Evolutionary conservation across 495 filamentous ascomycete genomes (phyloP), one percentile per base, ranked within the genome.

Genomic region (Talaromyces trachyspermus): DNA sequence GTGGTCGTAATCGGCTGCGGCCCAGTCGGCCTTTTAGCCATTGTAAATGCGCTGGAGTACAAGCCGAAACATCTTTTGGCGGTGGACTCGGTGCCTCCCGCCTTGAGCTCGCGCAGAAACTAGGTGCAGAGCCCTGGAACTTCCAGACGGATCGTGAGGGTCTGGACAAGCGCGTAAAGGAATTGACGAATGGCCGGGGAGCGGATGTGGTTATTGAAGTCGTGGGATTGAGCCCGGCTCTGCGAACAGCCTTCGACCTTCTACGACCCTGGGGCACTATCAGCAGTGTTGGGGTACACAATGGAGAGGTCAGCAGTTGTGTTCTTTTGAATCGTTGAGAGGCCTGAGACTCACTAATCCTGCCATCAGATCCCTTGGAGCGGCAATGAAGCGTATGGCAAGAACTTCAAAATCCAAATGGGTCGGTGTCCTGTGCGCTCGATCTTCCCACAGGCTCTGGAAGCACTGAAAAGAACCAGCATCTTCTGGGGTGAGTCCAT

Each of bases 151-250:
- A 95, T 44, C 74, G 77, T 25, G 78, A 83, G 40, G 83, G 72
- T 4, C 68, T 95, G 63, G 69, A 83, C 35, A 70, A 73, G 57
- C 74, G 86, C 36, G 81, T 96, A 18, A 72, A 76, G 58, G 87
- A 90, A 54, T 72, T 84, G 44, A 95, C 87, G 0, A 76, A 84
- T 7, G 88, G 89, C 0, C 71, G 92, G 23, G 92, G 92, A 2
- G 92, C 89, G 0, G 92, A 98, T 72, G 83, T 84, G 3, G 84
- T 95, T 8, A 81, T 97, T 55, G 92, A 98, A 65, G 86, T 95
- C 5, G 92, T 98, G 6, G 92, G 92, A 1, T 64, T 88, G 54
- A 89, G 83, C 43, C 80, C 84, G 45, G 92, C 92, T 14, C 64
- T 96, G 59, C 79, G 75, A 60, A 88, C 87, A 46, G 88, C 80